Conservation (phyloP, 495 filamentous ascomycete species). For the Thermothielavioides terrestris region DNA sequence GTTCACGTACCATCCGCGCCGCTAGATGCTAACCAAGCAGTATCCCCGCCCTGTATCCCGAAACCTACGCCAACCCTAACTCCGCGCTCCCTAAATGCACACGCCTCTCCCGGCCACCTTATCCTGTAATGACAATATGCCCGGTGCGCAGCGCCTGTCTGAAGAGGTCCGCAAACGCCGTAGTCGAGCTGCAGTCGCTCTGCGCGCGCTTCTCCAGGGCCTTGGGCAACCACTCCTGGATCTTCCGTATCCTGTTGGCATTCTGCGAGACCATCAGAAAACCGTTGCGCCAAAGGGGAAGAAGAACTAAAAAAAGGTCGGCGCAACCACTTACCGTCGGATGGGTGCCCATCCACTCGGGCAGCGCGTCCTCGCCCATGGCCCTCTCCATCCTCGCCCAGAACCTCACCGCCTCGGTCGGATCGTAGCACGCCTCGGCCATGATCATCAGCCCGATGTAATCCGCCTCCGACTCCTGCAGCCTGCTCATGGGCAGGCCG, state of each 20-base stretch:
- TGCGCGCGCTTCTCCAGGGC: conserved; percentile 44
- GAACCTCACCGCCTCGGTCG: conserved; percentile 58
- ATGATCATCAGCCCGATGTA: conserved; percentile 75
- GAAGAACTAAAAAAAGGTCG: neutral
- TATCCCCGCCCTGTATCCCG: no score
- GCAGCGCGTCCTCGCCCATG: conserved; percentile 47
- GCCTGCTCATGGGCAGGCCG: conserved; percentile 59
- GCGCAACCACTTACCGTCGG: conserved; percentile 55
- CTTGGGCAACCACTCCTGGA: conserved; percentile 57
- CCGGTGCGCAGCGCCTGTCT: conserved; percentile 25
- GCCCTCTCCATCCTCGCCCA: conserved; percentile 69
- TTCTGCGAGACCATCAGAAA: conserved; percentile 37
- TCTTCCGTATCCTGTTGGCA: conserved; percentile 59
- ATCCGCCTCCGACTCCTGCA: conserved; percentile 63
- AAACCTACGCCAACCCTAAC: neutral
- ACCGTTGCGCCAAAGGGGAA: neutral
- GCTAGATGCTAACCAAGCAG: no score
- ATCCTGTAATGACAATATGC: conserved; percentile 6
- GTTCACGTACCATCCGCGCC: no score
- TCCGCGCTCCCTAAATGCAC: neutral
- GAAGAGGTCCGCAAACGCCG: conserved; percentile 31
- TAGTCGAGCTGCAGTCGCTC: conserved; percentile 43
- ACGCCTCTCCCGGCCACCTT: neutral
- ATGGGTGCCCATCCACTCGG: conserved; percentile 81
- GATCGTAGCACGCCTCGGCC: conserved; percentile 57